phyloP scores from a whole-genome alignment of 352 stramenopile species.

The Saprolegnia parasitica region DNA sequence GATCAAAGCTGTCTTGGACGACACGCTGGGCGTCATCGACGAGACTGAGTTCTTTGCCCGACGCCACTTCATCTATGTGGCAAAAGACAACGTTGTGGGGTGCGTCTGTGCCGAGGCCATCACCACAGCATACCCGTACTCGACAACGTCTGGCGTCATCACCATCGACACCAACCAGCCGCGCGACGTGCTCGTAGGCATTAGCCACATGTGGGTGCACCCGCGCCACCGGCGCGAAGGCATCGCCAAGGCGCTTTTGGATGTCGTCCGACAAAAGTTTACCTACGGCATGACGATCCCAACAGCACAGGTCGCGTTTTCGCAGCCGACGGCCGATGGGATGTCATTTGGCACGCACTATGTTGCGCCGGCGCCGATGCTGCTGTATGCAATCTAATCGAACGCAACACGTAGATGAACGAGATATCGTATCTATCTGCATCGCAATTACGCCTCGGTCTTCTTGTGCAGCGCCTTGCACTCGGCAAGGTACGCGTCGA shows the following conservation, averaged over 20 bases:
- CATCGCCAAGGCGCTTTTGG: constrained; percentile 57
- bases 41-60: constrained; percentile 50
- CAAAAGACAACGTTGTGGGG: constrained; percentile 53
- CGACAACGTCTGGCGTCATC: not conserved
- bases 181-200: constrained; percentile 41
- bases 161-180: constrained; percentile 25
- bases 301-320: constrained; percentile 54
- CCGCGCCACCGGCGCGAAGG: constrained; percentile 41
- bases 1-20: constrained; percentile 62
- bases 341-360: constrained; percentile 57
- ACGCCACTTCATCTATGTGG: constrained; percentile 56
- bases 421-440: too few relatives aligned
- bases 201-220: constrained; percentile 74
- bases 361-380: constrained; percentile 40
- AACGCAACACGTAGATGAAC: constrained; percentile 13
- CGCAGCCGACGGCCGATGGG: constrained; percentile 65
- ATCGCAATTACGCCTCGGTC: not conserved
- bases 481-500: constrained; percentile 63
- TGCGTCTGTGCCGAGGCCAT: constrained; percentile 58
- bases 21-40: constrained; percentile 60
- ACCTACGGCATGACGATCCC: constrained; percentile 63
- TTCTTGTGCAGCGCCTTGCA: constrained; percentile 33
- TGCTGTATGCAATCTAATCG: constrained; percentile 46
- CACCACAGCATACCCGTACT: constrained; percentile 34
- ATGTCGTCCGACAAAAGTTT: constrained; percentile 56